These are phyloP conservation scores for Wickerhamomyces rabaulensis DNA, from an alignment of 805 yeast species.

Conservation along the genomic window DNA sequence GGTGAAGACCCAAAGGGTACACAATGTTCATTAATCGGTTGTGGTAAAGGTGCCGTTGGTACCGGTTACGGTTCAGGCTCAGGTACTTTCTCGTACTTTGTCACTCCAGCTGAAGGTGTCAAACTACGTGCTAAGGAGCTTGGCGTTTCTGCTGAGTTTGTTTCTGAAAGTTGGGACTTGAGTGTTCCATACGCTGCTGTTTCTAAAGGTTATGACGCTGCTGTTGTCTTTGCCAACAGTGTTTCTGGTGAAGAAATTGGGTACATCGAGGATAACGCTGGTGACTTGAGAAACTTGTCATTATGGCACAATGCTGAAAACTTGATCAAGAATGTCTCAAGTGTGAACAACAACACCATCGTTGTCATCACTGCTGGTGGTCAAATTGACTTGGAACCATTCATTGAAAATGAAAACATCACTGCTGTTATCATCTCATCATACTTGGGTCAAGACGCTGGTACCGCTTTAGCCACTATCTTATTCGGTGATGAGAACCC, in stretches of 20 bases:
- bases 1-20: conserved; percentile 47
- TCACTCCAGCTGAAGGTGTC: conserved; percentile 51
- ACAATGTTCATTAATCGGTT: conserved; percentile 31
- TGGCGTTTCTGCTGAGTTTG: conserved; percentile 37
- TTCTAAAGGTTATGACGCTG: conserved; percentile 38
- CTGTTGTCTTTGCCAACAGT: conserved; percentile 47
- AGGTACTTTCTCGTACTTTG: conserved; percentile 43
- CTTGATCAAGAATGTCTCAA: conserved; percentile 40
- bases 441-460: conserved; percentile 48
- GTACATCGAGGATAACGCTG: conserved; percentile 45
- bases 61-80: conserved; percentile 52
- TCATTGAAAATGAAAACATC: conserved; percentile 49
- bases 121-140: conserved; percentile 34
- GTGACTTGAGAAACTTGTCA: conserved; percentile 47
- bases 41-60: neutral
- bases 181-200: conserved; percentile 35
- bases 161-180: conserved; percentile 38
- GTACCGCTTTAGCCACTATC: conserved; percentile 49
- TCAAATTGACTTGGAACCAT: conserved; percentile 47
- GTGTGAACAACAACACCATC: conserved; percentile 43
- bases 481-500: conserved; percentile 53
- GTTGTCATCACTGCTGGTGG: conserved; percentile 52
- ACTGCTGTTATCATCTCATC: conserved; percentile 49
- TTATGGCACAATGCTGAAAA: conserved; percentile 53
- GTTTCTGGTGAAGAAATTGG: conserved; percentile 53